Conservation (phyloP, 2,329 filamentous ascomycete species). For the Grosmannia serpens region DNA sequence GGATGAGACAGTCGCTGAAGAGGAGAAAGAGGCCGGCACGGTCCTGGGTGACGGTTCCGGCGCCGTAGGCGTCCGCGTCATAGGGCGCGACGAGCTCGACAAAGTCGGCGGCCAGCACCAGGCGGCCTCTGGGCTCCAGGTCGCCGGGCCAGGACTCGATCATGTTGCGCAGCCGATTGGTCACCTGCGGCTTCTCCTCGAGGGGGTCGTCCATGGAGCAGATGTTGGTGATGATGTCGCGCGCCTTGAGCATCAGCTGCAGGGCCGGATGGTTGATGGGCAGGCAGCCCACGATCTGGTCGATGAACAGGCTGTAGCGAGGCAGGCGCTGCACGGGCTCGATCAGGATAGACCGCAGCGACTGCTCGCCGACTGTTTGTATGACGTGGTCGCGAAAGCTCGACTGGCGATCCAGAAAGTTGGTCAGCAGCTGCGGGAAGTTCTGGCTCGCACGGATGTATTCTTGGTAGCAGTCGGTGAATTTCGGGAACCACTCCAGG, state of each 20-base stretch:
- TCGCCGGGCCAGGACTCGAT: slow-evolving; percentile 66
- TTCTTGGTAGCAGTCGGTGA: slow-evolving; percentile 81
- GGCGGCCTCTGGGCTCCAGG: slow-evolving; percentile 61
- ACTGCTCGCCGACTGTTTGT: slow-evolving; percentile 78
- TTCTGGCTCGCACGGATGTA: slow-evolving; percentile 87
- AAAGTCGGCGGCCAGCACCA: slow-evolving; percentile 74
- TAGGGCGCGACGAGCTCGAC: slow-evolving; percentile 67
- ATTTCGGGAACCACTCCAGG: slow-evolving; percentile 85
- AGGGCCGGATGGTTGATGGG: slow-evolving; percentile 79
- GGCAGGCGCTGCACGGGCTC: slow-evolving; percentile 92
- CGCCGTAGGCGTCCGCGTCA: slow-evolving; percentile 25
- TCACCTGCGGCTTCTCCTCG: slow-evolving; percentile 60
- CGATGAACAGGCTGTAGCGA: slow-evolving; percentile 90
- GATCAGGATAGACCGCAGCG: slow-evolving; percentile 81
- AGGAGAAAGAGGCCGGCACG: slow-evolving; percentile 64
- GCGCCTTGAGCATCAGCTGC: slow-evolving; percentile 70
- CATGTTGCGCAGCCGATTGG: slow-evolving; percentile 63
- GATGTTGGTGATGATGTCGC: slow-evolving; percentile 91
- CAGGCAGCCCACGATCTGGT: slow-evolving; percentile 81
- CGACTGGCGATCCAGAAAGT: slow-evolving; percentile 68
- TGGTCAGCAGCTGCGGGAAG: slow-evolving; percentile 70
- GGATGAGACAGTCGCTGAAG: slow-evolving; percentile 70
- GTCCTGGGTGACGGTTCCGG: slow-evolving; percentile 35
- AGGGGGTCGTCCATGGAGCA: slow-evolving; percentile 75
- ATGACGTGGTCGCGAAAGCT: slow-evolving; percentile 73